Conservation (phyloP, 495 filamentous ascomycete species). For the Penicillium pulvis region DNA sequence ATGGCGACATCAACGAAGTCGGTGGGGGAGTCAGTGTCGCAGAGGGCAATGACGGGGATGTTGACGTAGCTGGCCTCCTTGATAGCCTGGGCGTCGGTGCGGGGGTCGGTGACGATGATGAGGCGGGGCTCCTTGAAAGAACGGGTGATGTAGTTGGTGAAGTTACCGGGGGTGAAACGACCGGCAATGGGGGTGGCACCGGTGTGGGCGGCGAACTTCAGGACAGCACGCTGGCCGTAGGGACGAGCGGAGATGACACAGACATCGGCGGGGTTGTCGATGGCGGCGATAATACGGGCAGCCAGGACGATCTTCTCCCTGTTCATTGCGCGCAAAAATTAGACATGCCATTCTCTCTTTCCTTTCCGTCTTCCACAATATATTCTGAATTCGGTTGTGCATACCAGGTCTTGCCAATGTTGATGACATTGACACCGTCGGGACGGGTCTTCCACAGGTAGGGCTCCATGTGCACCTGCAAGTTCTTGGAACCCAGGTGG, state of each 20-base stretch:
- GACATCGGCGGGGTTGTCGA: slow-evolving; percentile 99
- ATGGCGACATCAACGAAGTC: slow-evolving; percentile 99
- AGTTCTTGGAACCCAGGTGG: slow-evolving; percentile 98
- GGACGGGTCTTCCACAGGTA: slow-evolving; percentile 99
- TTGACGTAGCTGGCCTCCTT: slow-evolving; percentile 99
- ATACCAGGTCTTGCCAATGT: slow-evolving; percentile 99
- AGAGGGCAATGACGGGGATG: slow-evolving; percentile 98
- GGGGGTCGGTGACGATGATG: slow-evolving; percentile 98
- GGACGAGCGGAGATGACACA: slow-evolving; percentile 99
- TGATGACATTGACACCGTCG: slow-evolving; percentile 97
- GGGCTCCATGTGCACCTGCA: slow-evolving; percentile 98
- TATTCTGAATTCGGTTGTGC: slow-evolving; percentile 24
- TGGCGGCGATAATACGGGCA: slow-evolving; percentile 95
- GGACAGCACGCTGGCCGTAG: slow-evolving; percentile 97
- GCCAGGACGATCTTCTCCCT: slow-evolving; percentile 99
- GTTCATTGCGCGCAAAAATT: slow-evolving; percentile 31
- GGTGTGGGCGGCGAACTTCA: slow-evolving; percentile 98
- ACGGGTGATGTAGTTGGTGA: slow-evolving; percentile 99
- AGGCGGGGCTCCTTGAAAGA: slow-evolving; percentile 99
- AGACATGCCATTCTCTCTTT: slow-evolving; percentile 13
- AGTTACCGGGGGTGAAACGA: slow-evolving; percentile 99
- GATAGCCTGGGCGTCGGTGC: slow-evolving; percentile 99
- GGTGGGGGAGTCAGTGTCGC: slow-evolving; percentile 98
- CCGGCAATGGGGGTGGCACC: slow-evolving; percentile 97
- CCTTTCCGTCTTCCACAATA: neutral